Conservation (phyloP, 1,284 basidiomycete genomes). For the Spongiforma sp. region DNA sequence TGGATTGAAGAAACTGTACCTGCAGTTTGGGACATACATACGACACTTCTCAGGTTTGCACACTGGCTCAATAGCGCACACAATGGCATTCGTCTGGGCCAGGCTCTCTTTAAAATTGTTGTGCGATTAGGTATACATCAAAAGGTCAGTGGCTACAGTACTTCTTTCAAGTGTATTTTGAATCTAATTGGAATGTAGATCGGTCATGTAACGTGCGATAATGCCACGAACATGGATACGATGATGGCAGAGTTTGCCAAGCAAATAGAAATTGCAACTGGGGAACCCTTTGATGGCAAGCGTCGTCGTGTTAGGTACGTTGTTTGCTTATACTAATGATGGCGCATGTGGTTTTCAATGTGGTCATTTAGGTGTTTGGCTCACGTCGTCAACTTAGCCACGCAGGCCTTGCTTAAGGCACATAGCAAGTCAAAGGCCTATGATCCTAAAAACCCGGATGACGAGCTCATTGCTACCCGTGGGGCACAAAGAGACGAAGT, state of each 20-base stretch:
- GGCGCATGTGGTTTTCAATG: too few relatives aligned
- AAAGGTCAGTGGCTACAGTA: too few relatives aligned
- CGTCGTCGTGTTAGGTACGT: neutral
- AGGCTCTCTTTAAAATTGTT: neutral
- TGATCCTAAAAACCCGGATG: neutral
- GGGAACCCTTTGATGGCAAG: neutral
- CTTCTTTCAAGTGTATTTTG: too few relatives aligned
- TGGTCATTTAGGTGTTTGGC: slow-evolving; percentile 11
- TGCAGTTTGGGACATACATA: slow-evolving; percentile 9
- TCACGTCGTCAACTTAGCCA: slow-evolving; percentile 9
- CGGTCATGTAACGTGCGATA: slow-evolving; percentile 1
- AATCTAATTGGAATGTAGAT: too few relatives aligned
- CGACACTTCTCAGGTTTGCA: slow-evolving; percentile 8
- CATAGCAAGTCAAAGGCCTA: neutral
- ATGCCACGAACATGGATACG: slow-evolving; percentile 3
- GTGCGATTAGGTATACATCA: neutral
- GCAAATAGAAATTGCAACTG: neutral
- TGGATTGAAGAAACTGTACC: slow-evolving; percentile 18
- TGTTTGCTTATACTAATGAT: neutral
- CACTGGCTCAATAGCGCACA: slow-evolving; percentile 11
- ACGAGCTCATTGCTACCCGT: neutral
- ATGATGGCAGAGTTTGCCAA: slow-evolving; percentile 1
- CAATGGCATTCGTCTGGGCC: neutral
- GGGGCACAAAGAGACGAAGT: neutral
- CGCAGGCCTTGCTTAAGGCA: neutral